Percentiles rank a stretch among this genome's conserved stretches.
Evolutionary conservation across 495 filamentous ascomycete genomes (phyloP).

Genomic region (Talaromyces borbonicus): DNA sequence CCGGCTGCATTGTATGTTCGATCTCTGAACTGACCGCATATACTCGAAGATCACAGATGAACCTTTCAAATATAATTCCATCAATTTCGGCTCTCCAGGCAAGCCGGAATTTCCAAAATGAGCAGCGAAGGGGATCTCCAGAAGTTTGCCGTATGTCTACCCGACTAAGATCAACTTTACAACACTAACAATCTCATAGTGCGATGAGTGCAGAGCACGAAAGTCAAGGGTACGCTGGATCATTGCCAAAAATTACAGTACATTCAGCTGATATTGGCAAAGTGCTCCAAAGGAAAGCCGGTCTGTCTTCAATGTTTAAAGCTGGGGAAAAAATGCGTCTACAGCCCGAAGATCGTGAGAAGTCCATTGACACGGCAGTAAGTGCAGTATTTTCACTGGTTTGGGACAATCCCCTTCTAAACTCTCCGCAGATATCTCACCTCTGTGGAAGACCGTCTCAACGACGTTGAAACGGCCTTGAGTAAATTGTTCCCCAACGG

Average conservation of each 20-base stretch:
- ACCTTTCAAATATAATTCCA: neutral
- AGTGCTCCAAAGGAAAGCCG: slow-evolving; percentile 43
- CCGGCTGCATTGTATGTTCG: no score
- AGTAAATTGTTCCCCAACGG: slow-evolving; percentile 35
- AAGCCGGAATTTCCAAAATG: slow-evolving; percentile 22
- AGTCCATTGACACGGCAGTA: slow-evolving; percentile 41
- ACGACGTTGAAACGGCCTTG: slow-evolving; percentile 34
- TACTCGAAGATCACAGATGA: slow-evolving; percentile 4
- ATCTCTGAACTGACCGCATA: neutral
- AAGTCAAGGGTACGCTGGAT: slow-evolving; percentile 44
- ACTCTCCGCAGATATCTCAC: slow-evolving; percentile 32
- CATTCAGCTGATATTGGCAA: neutral
- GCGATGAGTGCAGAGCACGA: slow-evolving; percentile 40
- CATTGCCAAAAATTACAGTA: no score
- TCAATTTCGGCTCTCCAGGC: slow-evolving; percentile 5
- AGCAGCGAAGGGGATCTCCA: slow-evolving; percentile 38
- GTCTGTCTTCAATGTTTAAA: slow-evolving; percentile 35
- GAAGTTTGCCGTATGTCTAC: slow-evolving; percentile 35
- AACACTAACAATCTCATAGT: slow-evolving; percentile 15
- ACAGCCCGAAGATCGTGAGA: slow-evolving; percentile 38
- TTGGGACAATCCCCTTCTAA: slow-evolving; percentile 4
- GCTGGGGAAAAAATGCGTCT: slow-evolving; percentile 37
- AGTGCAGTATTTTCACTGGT: slow-evolving; percentile 7
- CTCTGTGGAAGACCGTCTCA: slow-evolving; percentile 39
- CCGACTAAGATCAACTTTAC: neutral